Evolutionary conservation across 2,329 filamentous ascomycete genomes (phyloP), one percentile per base, ranked within the genome.

Genomic region (Hypoxylon sp.): DNA sequence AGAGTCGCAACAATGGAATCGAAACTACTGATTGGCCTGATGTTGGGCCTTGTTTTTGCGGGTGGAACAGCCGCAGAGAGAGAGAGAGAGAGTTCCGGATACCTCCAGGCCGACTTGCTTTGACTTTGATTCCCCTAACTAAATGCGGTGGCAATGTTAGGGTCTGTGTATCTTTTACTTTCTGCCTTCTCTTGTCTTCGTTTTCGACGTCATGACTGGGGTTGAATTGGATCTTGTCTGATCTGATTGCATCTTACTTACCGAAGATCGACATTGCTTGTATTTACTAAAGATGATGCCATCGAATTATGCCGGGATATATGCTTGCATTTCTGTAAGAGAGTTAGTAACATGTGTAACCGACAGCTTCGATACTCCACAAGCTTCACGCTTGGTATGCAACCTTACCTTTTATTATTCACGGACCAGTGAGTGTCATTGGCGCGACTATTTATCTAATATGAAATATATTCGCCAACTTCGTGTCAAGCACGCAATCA

Each of bases 1-100:
- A 46, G 51, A 35, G 47, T 63, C 57, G 58, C 51, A 52, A 57
- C 58, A 26, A 50, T 43, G 55, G 48, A 59, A 44, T 52, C 47
- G 48, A 38, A n/a, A n/a, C 5, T 30, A 38, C 34, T 69, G 60
- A 69, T 69, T 69, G 67, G 67, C 32, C 38, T 29, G 43, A 30
- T 23, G 17, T 16, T 23, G 17, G 35, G 43, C 29, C 30, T 23
- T 51, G 19, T 52, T 51, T 49, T 54, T 55, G 57, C 53, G 37
- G 35, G 31, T 44, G 49, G 17, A 40, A 49, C 59, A 58, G 44
- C 55, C 36, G 50, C 29, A 47, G 44, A 52, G 42, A 25, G 21
- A 25, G n/a, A n/a, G n/a, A n/a, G n/a, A n/a, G n/a, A n/a, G 15
- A 45, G 37, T 44, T 60, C 55, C 57, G 55, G 46, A 59, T 56